Conservation (phyloP, 352 stramenopile genomes). For the Halophytophthora polymorphica region DNA sequence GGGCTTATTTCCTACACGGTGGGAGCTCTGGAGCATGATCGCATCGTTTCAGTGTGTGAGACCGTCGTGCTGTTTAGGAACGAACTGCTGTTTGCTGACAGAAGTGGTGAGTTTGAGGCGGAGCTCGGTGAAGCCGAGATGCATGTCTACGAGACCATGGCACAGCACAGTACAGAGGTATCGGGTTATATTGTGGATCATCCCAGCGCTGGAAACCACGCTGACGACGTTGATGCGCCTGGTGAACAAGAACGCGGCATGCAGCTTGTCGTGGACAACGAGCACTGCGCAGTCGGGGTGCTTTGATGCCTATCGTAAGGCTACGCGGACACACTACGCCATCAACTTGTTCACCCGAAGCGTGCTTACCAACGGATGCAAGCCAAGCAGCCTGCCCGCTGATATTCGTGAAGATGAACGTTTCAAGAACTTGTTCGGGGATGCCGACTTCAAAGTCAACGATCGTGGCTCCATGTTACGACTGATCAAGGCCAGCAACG, state of each 20-base stretch:
- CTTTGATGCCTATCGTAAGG: slow-evolving; percentile 22
- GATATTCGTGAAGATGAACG: slow-evolving; percentile 25
- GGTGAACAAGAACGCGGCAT: slow-evolving; percentile 18
- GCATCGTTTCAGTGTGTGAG: no score
- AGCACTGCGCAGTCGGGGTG: slow-evolving; percentile 12
- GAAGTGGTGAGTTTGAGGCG: background rate
- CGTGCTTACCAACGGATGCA: slow-evolving; percentile 38
- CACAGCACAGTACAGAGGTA: slow-evolving; percentile 16
- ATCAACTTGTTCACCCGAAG: slow-evolving; percentile 51
- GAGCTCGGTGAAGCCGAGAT: slow-evolving; percentile 1
- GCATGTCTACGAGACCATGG: slow-evolving; percentile 35
- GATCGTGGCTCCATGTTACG: no score
- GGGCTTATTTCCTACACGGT: no score
- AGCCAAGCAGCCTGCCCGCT: slow-evolving; percentile 32
- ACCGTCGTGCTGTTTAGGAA: no score
- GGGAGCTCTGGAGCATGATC: no score
- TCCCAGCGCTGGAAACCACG: background rate
- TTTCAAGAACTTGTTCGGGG: slow-evolving; percentile 44
- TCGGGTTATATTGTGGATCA: slow-evolving; percentile 12
- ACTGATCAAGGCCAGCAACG: no score
- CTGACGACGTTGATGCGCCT: slow-evolving; percentile 27
- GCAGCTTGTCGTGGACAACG: slow-evolving; percentile 20
- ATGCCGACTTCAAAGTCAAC: slow-evolving; percentile 51
- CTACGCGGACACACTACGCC: slow-evolving; percentile 24
- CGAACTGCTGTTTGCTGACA: slow-evolving; percentile 1